Evolutionary conservation across 345 rosid species (phyloP), one percentile per base, ranked within the genome.

Genomic region (Euphorbia peplus): DNA sequence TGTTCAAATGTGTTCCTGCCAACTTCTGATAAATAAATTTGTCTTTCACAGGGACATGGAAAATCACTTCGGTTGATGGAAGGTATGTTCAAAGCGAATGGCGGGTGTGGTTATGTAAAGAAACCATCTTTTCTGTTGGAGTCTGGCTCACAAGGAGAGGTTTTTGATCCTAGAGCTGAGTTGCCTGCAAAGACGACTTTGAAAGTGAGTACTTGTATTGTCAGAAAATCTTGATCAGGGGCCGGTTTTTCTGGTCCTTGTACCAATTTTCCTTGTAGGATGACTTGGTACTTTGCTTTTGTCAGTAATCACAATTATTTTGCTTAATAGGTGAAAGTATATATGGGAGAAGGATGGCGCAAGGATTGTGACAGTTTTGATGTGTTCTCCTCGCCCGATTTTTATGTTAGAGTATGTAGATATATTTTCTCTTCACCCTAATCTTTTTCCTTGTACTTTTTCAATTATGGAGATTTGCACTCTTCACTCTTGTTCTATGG

Each of bases 331-430:
- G 93, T 93, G 68, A 88, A 83, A 59, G 73, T 93, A 63, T 90
- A 80, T 51, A 87, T 93, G 93, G 97, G 97, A 26, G 92, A 93
- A 73, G 98, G 98, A 65, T 93, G 98, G 97, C 81, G 70, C 70
- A 22, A 63, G 0, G 98, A 93, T 25, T 93, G 90, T 70, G 68
- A 28, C 0, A 88, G 91, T 69, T 93, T 93, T 10, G 98, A 90
- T 72, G 44, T 79, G 58, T 88, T 78, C 55, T 88, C 93, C 37
- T 86, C 88, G 4, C 95, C 96, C 64, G 98, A 93, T 69, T 93
- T 93, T 74, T 93, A 87, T 51, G 24, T 86, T 8, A 82, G 85
- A 82, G 96, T 93, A 88, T 70, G 84, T 46, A 37, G 55, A 22
- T 48, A 52, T 70, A 30, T 24, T 63, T 29, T 35, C 24, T 13